A percentile compares a stretch with the other conserved stretches of the same genome.
Conservation (phyloP, 768 basidiomycete genomes). For the Boletus tomentosulus region DNA sequence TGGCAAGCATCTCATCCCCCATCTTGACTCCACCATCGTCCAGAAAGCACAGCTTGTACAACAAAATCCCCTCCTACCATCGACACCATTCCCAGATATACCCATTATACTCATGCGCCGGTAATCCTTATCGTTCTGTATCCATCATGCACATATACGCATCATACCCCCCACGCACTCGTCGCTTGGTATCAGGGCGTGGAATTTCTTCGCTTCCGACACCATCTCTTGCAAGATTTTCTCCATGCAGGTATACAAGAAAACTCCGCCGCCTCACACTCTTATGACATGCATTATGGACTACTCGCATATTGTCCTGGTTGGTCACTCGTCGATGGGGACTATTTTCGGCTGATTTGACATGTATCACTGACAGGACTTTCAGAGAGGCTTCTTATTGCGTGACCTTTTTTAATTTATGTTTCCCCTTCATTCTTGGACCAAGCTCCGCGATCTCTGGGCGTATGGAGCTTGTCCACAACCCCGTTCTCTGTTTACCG, state of each 20-base stretch:
- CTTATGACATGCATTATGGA: conserved; percentile 30
- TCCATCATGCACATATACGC: conserved; percentile 29
- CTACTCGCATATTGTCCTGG: conserved; percentile 23
- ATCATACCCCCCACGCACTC: conserved; percentile 22
- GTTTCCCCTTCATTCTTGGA: conserved; percentile 7
- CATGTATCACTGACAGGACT: conserved; percentile 17
- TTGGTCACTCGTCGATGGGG: conserved; percentile 14
- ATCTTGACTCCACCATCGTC: background rate
- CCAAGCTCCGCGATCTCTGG: background rate
- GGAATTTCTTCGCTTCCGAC: conserved; percentile 12
- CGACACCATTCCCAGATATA: conserved; percentile 19
- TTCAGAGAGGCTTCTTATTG: conserved; percentile 20
- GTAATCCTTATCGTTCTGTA: conserved; percentile 33
- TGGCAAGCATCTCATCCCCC: conserved; percentile 3
- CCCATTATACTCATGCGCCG: conserved; percentile 25
- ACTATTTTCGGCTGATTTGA: conserved; percentile 14
- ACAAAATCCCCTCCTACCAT: conserved; percentile 13
- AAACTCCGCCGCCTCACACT: conserved; percentile 1
- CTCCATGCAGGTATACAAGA: conserved; percentile 23
- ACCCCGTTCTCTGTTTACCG: background rate
- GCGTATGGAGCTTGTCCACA: conserved; percentile 1
- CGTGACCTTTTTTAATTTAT: conserved; percentile 19
- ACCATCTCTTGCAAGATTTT: conserved; percentile 8
- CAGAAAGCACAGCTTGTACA: conserved; percentile 19
- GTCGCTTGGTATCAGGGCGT: conserved; percentile 14